A percentile compares a stretch with the other conserved stretches of the same genome.
Conservation (phyloP, 768 basidiomycete species). For the Xanthoconium stramineum region DNA sequence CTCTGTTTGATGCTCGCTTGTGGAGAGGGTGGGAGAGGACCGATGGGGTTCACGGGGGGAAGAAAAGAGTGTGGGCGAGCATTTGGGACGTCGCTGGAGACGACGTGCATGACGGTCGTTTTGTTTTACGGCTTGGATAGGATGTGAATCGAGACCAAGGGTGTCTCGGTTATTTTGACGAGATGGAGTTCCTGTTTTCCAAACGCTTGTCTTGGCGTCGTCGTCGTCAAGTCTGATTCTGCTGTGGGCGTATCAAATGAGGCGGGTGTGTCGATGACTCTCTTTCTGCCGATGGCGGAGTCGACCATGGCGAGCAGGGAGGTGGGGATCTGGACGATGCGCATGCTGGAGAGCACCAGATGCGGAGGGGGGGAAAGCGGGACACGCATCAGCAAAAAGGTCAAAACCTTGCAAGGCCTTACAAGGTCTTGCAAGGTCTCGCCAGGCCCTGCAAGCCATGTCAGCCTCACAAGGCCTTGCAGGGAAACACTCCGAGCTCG, state of each 20-base stretch:
- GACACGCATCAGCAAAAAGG: too few species aligned
- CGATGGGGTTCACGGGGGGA: slow-evolving; percentile 20
- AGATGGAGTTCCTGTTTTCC: slow-evolving; percentile 16
- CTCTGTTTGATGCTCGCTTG: slow-evolving; percentile 39
- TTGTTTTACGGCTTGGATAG: slow-evolving; percentile 41
- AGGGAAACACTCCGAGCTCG: too few species aligned
- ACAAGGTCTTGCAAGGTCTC: too few species aligned
- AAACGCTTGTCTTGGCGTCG: slow-evolving; percentile 34
- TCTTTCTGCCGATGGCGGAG: slow-evolving; percentile 96
- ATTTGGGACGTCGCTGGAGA: slow-evolving; percentile 22
- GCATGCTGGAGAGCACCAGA: slow-evolving; percentile 64
- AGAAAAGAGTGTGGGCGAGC: background rate
- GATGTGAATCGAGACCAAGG: slow-evolving; percentile 40
- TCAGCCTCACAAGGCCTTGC: too few species aligned
- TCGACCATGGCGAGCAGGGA: slow-evolving; percentile 98
- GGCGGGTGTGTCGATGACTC: slow-evolving; percentile 62
- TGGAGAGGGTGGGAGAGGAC: slow-evolving; percentile 58
- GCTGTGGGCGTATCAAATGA: background rate
- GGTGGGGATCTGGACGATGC: slow-evolving; percentile 96
- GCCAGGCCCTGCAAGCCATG: too few species aligned
- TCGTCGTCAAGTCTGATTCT: slow-evolving; percentile 17
- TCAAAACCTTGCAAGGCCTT: too few species aligned
- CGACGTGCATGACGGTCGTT: slow-evolving; percentile 33
- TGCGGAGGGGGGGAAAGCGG: background rate
- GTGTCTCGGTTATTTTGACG: slow-evolving; percentile 42